Evolutionary conservation across 192 early-diverging fungal species (phyloP).

Genomic region (Linnemannia hyalina): DNA sequence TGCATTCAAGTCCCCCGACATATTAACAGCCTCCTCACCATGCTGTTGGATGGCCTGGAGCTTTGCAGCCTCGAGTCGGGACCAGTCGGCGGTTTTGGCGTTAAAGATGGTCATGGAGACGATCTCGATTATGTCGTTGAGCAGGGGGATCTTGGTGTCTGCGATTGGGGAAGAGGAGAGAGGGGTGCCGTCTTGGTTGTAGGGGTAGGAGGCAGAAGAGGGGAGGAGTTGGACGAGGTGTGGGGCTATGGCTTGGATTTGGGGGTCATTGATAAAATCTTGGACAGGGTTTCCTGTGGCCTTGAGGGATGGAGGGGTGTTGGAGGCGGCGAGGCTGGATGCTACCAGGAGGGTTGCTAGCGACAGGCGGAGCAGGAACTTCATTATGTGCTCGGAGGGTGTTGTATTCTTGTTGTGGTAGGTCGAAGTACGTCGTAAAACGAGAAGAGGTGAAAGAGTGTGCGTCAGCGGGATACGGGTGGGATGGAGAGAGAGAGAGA

Average conservation of each 20-base stretch:
- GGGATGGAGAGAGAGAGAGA: not conserved
- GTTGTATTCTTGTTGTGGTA: not conserved
- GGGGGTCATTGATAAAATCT: conserved; percentile 4
- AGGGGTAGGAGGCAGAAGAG: too few relatives aligned
- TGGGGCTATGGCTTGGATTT: conserved; percentile 8
- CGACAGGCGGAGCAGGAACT: conserved; percentile 9
- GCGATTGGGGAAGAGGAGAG: not conserved
- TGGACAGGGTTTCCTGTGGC: not conserved
- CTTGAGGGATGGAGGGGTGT: not conserved
- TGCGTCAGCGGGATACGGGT: not conserved
- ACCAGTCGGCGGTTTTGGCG: conserved; percentile 13
- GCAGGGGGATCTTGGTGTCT: not conserved
- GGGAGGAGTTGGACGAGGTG: conserved; percentile 6
- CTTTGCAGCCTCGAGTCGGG: conserved; percentile 13
- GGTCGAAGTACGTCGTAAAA: not conserved
- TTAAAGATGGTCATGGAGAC: conserved; percentile 18
- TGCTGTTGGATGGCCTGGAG: conserved; percentile 8
- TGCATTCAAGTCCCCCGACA: not conserved
- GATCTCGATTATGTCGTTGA: conserved; percentile 24
- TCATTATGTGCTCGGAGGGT: conserved; percentile 6
- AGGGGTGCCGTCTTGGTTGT: not conserved
- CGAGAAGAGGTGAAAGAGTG: not conserved
- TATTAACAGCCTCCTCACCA: conserved; percentile 3
- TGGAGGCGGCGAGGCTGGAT: not conserved
- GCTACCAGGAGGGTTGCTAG: not conserved